phyloP scores from a whole-genome alignment of 768 basidiomycete species.

The Mycena capillaripes region DNA sequence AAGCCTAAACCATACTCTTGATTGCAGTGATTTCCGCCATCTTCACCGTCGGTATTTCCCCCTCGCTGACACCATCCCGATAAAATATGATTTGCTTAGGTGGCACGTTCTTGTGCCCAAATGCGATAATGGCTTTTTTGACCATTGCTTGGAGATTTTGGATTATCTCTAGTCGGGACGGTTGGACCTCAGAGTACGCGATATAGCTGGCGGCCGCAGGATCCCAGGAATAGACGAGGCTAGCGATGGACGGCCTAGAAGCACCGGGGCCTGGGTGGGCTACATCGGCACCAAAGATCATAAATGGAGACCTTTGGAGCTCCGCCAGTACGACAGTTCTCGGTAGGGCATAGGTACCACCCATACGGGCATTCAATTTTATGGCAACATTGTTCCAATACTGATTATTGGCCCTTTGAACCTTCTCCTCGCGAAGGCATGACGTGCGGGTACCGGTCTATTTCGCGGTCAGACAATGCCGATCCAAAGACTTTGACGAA shows the following conservation, averaged over 20 bases:
- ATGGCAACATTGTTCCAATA: slow-evolving; percentile 71
- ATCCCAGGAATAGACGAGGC: slow-evolving; percentile 72
- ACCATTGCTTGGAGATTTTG: slow-evolving; percentile 58
- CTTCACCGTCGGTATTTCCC: slow-evolving; percentile 53
- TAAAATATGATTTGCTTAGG: slow-evolving; percentile 58
- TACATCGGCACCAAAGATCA: slow-evolving; percentile 69
- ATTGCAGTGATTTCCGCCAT: slow-evolving; percentile 62
- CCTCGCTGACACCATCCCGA: slow-evolving; percentile 64
- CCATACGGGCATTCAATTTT: slow-evolving; percentile 70
- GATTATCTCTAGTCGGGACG: slow-evolving; percentile 63
- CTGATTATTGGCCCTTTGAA: slow-evolving; percentile 54
- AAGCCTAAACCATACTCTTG: slow-evolving; percentile 50
- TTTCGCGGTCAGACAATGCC: slow-evolving; percentile 1
- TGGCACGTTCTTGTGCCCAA: slow-evolving; percentile 23
- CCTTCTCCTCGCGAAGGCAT: slow-evolving; percentile 57
- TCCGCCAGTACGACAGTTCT: slow-evolving; percentile 38
- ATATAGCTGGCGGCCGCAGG: slow-evolving; percentile 58
- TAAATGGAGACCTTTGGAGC: slow-evolving; percentile 48
- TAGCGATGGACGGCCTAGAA: slow-evolving; percentile 66
- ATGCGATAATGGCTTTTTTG: slow-evolving; percentile 39
- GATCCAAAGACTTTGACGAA: slow-evolving; percentile 22
- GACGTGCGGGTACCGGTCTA: slow-evolving; percentile 37
- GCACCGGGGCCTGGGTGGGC: slow-evolving; percentile 74
- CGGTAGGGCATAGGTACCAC: slow-evolving; percentile 62
- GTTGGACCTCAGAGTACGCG: slow-evolving; percentile 57